These are phyloP conservation scores for Podaxis pistillaris DNA, from an alignment of 768 basidiomycete species.

Conservation along the genomic window DNA sequence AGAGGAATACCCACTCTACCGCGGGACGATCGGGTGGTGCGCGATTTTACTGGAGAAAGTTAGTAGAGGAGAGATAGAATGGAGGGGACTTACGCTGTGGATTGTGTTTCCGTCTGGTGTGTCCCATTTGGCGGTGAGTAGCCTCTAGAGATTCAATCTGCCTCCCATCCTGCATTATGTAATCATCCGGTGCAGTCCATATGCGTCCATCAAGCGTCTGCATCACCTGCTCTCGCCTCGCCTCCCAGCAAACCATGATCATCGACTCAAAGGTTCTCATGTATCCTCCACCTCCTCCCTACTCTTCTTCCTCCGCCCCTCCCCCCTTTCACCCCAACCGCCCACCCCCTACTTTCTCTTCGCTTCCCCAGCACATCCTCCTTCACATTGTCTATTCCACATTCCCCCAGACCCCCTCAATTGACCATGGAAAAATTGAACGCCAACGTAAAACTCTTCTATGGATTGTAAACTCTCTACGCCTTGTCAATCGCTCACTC, in stretches of 20 bases:
- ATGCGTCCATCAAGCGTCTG: not conserved
- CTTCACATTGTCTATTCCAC: constrained; percentile 67
- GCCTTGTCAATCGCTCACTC: constrained; percentile 63
- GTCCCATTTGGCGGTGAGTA: constrained; percentile 1
- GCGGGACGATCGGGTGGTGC: constrained; percentile 56
- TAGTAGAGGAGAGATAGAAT: constrained; percentile 17
- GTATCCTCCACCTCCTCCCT: constrained; percentile 30
- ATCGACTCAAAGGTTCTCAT: constrained; percentile 35
- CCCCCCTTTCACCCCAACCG: constrained; percentile 21
- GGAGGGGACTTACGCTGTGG: constrained; percentile 28
- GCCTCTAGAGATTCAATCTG: not conserved
- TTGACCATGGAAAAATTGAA: constrained; percentile 42
- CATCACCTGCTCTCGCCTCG: not conserved
- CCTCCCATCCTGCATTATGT: not conserved
- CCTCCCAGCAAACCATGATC: constrained; percentile 29
- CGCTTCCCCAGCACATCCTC: constrained; percentile 60
- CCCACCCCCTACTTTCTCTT: constrained; percentile 15
- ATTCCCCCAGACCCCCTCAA: constrained; percentile 45
- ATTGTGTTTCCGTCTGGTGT: constrained; percentile 3
- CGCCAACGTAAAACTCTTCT: constrained; percentile 66
- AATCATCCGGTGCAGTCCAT: not conserved
- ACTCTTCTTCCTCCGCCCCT: constrained; percentile 8
- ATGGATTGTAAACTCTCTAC: constrained; percentile 63
- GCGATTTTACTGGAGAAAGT: constrained; percentile 46
- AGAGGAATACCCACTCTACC: constrained; percentile 27